Percentiles rank a stretch among this genome's conserved stretches.
These are phyloP conservation scores for Jimgerdemannia lactiflua DNA, from an alignment of 192 early-diverging fungal genomes.

Conservation along the genomic window DNA sequence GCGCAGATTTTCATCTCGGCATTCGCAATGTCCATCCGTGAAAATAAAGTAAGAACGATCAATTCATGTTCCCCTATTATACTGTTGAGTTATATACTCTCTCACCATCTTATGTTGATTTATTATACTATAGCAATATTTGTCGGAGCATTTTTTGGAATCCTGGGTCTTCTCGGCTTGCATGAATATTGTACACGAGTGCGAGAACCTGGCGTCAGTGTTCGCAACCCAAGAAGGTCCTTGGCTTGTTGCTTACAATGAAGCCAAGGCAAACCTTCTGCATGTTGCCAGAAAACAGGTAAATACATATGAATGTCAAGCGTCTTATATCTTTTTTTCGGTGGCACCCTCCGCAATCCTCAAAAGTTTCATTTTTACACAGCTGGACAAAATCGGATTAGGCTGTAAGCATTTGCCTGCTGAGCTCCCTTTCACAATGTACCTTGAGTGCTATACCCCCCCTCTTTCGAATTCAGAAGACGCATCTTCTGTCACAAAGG, in stretches of 20 bases:
- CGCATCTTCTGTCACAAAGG: slow-evolving; percentile 22
- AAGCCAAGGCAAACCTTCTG: slow-evolving; percentile 72
- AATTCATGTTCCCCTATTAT: too few species aligned
- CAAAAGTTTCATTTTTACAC: slow-evolving; percentile 4
- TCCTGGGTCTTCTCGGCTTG: slow-evolving; percentile 83
- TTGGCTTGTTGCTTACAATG: slow-evolving; percentile 58
- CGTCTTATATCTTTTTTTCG: background rate
- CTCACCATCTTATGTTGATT: background rate
- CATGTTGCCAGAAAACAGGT: slow-evolving; percentile 77
- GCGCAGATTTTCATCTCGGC: slow-evolving; percentile 72
- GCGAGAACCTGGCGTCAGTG: slow-evolving; percentile 67
- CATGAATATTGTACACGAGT: slow-evolving; percentile 72
- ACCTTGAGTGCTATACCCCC: slow-evolving; percentile 33
- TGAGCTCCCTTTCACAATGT: slow-evolving; percentile 51
- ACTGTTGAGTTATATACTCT: too few species aligned
- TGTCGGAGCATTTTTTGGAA: slow-evolving; percentile 63
- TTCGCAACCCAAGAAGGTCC: slow-evolving; percentile 32
- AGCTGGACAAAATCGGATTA: slow-evolving; percentile 77
- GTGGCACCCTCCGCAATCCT: background rate
- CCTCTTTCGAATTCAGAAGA: slow-evolving; percentile 6
- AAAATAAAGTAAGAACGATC: slow-evolving; percentile 67
- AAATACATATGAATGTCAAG: too few species aligned
- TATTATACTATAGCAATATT: slow-evolving; percentile 28
- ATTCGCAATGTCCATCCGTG: slow-evolving; percentile 67
- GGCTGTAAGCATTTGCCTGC: slow-evolving; percentile 51